phyloP scores from a whole-genome alignment of 306 rosid species.

The Fragaria nilgerrensis region DNA sequence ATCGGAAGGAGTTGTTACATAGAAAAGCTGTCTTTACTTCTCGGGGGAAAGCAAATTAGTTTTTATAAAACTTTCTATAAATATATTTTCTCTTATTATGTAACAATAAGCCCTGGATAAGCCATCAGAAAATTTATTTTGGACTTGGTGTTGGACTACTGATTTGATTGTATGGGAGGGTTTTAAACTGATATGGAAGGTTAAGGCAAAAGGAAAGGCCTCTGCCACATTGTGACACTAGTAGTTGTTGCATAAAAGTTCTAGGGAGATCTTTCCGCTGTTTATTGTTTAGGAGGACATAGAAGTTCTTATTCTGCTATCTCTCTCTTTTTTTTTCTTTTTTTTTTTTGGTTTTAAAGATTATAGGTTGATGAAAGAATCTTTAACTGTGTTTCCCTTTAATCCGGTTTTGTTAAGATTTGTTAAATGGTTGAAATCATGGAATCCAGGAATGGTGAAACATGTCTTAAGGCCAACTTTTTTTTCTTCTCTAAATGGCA shows the following conservation, averaged over 20 bases:
- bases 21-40: background rate
- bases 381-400: background rate
- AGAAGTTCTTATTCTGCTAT: background rate
- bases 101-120: background rate
- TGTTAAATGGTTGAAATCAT: background rate
- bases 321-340: no score
- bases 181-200: background rate
- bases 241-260: background rate
- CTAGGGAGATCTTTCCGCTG: background rate
- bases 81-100: background rate
- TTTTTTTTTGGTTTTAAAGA: no score
- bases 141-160: background rate
- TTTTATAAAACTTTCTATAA: background rate
- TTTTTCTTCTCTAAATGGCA: background rate
- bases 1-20: conserved; percentile 9
- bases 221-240: background rate
- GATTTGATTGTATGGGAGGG: background rate
- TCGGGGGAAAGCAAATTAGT: background rate
- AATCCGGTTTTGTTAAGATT: background rate
- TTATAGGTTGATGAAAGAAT: background rate
- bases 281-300: background rate
- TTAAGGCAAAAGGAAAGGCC: background rate
- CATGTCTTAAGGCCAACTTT: background rate
- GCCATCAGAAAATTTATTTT: background rate
- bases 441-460: background rate